Conservation (phyloP, 306 rosid genomes). For the Prunus davidiana region DNA sequence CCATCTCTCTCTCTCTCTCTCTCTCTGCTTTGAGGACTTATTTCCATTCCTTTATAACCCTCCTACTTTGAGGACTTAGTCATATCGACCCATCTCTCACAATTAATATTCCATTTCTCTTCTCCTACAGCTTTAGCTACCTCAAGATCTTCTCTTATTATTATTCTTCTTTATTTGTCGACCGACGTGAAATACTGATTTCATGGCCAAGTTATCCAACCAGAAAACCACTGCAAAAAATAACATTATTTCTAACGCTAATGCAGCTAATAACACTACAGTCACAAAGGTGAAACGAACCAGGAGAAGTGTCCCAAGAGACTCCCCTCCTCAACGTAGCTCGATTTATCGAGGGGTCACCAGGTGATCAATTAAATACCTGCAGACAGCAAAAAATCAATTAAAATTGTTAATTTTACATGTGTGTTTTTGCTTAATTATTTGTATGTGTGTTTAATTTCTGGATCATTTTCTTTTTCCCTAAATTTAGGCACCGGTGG, state of each 20-base stretch:
- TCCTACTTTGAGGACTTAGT: constrained; percentile 16
- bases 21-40: not conserved
- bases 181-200: not conserved
- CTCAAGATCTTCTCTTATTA: not conserved
- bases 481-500: constrained; percentile 60
- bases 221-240: constrained; percentile 26
- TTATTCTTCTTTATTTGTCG: not conserved
- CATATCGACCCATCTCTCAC: not conserved
- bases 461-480: not conserved
- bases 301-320: constrained; percentile 62
- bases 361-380: constrained; percentile 28
- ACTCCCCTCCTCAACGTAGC: constrained; percentile 80
- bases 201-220: constrained; percentile 59
- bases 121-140: too few species aligned
- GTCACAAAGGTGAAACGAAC: constrained; percentile 47
- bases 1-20: not conserved
- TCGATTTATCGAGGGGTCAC: constrained; percentile 79
- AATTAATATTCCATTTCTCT: not conserved
- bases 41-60: constrained; percentile 21
- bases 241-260: not conserved
- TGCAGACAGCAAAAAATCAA: not conserved
- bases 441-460: not conserved
- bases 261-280: not conserved
- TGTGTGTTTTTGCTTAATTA: not conserved
- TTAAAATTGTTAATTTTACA: not conserved